Evolutionary conservation across 257 asterid genomes (phyloP), one percentile per base, ranked within the genome.

Genomic region (Perilla frutescens): DNA sequence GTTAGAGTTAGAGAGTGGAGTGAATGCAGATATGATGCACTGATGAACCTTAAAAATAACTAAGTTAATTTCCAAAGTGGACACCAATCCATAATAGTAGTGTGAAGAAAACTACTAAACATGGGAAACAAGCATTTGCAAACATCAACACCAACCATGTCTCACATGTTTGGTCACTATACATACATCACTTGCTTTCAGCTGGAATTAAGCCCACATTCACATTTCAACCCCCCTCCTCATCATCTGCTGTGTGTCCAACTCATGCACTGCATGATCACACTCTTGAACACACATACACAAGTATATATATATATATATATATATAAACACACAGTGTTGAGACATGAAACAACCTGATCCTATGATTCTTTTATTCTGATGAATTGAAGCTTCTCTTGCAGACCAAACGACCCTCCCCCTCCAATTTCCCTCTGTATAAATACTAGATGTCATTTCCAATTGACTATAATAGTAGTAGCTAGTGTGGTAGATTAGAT

Each of bases 401-500:
- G 13, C 60, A 37, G 76, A 69, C 71, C 62, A 78, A 48, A 62
- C 64, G 59, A 61, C 73, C 76, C 57, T 67, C 69, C 64, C 66
- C 73, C 76, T 57, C 71, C 69, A 53, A 55, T 49, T 59, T 40
- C 40, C 63, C 11, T 45, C 0, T 32, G 60, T 58, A 31, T 31
- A 1, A 20, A 56, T 60, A 47, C 66, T 60, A 56, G 70, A 74
- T 60, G 81, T 79, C 80, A 70, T 73, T 65, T 73, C 78, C 41
- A 12, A 77, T 68, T 71, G 85, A 82, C 83, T 63, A 54, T 67
- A 82, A 75, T 63, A 79, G 83, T 75, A 62, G 62, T 14, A 56
- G 26, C 26, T 70, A 43, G 50, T 69, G 83, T 75, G 66, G 61
- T 32, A 53, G 66, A 43, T 44, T 69, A 53, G 67, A 41, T 73